Conservation (phyloP, 139 green algal genomes). For the Micractinium conductrix region DNA sequence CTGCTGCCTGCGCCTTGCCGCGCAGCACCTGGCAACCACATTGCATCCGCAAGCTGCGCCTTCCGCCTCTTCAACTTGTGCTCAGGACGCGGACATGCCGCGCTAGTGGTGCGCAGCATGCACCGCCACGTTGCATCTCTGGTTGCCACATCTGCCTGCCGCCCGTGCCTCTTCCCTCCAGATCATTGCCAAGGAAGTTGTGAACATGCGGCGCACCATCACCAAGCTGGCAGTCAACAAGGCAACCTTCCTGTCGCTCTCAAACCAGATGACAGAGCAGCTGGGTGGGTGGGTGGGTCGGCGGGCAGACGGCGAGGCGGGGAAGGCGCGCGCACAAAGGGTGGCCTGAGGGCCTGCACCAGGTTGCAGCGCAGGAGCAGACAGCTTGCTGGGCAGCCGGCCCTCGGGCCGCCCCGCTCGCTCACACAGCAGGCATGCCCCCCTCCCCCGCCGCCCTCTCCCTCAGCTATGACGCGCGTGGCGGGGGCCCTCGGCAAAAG, state of each 20-base stretch:
- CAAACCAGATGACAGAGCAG: slow-evolving; percentile 80
- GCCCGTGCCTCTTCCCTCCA: no score
- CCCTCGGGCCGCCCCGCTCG: neutral
- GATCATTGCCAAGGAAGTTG: slow-evolving; percentile 81
- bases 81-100: no score
- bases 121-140: no score
- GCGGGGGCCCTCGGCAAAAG: slow-evolving; percentile 76
- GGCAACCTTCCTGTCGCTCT: slow-evolving; percentile 82
- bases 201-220: slow-evolving; percentile 69
- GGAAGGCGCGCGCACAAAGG: no score
- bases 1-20: neutral
- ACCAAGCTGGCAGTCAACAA: slow-evolving; percentile 83
- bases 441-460: no score
- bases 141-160: no score
- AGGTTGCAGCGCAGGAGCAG: neutral
- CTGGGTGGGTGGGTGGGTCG: slow-evolving; percentile 53
- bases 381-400: neutral
- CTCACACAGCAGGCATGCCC: neutral
- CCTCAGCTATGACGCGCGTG: slow-evolving; percentile 52
- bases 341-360: neutral
- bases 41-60: no score
- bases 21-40: no score
- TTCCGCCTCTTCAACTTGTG: neutral
- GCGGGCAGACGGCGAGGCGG: no score
- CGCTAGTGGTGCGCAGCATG: no score